Conservation (phyloP, 179 eudicot species). For the Dionaea muscipula region DNA sequence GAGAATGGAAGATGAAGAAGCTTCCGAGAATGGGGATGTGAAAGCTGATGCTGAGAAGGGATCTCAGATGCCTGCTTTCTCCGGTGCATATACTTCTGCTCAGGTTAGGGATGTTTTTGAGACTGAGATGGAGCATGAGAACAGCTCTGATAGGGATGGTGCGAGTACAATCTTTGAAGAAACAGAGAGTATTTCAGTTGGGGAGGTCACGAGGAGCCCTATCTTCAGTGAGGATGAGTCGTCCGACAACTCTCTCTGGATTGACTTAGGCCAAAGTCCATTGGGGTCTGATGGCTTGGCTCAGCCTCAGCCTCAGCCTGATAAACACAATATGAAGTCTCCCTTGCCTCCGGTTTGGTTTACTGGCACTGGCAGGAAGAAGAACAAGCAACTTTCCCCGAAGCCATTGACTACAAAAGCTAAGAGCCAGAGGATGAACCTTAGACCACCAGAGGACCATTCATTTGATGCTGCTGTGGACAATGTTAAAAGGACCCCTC, state of each 20-base stretch:
- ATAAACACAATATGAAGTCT: slow-evolving; percentile 29
- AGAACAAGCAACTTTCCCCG: slow-evolving; percentile 39
- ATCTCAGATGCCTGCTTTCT: slow-evolving; percentile 73
- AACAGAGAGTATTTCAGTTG: slow-evolving; percentile 70
- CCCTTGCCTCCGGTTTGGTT: slow-evolving; percentile 58
- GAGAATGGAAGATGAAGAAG: slow-evolving; percentile 44
- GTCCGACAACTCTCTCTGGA: slow-evolving; percentile 81
- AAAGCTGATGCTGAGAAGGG: slow-evolving; percentile 45
- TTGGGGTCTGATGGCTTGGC: slow-evolving; percentile 39
- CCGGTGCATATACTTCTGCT: slow-evolving; percentile 85
- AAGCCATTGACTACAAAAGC: slow-evolving; percentile 29
- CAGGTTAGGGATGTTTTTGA: slow-evolving; percentile 95
- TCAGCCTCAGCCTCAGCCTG: slow-evolving; percentile 32
- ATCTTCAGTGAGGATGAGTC: slow-evolving; percentile 96
- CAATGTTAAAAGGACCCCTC: slow-evolving; percentile 29
- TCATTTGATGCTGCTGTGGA: slow-evolving; percentile 73
- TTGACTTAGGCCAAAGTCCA: slow-evolving; percentile 85
- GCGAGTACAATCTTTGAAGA: slow-evolving; percentile 91
- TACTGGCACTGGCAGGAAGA: slow-evolving; percentile 40
- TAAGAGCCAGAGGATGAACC: slow-evolving; percentile 12
- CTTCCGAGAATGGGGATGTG: slow-evolving; percentile 38
- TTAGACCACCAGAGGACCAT: slow-evolving; percentile 6
- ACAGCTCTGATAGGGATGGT: slow-evolving; percentile 68
- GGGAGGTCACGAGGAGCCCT: slow-evolving; percentile 93
- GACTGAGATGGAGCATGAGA: slow-evolving; percentile 77